Conservation (phyloP, 768 basidiomycete genomes). For the Leccinum sublutescens region DNA sequence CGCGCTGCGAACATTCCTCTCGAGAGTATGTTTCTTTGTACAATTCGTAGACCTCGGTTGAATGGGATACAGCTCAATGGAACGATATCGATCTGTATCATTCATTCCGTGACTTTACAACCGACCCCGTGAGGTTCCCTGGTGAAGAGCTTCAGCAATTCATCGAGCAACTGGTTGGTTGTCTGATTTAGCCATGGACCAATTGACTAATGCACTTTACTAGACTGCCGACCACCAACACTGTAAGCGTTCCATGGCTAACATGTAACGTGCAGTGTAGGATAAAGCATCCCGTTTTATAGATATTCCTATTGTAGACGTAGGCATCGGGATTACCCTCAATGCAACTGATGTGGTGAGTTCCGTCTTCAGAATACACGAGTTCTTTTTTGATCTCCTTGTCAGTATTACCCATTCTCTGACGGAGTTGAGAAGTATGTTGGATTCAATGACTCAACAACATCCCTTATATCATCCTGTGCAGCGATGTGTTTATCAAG, state of each 20-base stretch:
- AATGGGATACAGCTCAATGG: slow-evolving; percentile 57
- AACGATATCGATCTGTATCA: slow-evolving; percentile 77
- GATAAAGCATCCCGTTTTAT: neutral
- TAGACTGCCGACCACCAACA: slow-evolving; percentile 31
- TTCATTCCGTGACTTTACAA: slow-evolving; percentile 66
- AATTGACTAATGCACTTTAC: slow-evolving; percentile 8
- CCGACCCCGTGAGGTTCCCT: slow-evolving; percentile 64
- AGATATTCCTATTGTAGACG: slow-evolving; percentile 78
- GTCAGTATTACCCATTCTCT: slow-evolving; percentile 66
- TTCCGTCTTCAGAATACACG: slow-evolving; percentile 1
- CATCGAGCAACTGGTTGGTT: slow-evolving; percentile 54
- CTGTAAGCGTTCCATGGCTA: slow-evolving; percentile 17
- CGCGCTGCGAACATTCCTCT: slow-evolving; percentile 69
- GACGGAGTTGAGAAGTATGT: slow-evolving; percentile 57
- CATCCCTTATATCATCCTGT: neutral
- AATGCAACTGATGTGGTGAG: slow-evolving; percentile 64
- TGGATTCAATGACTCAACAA: neutral
- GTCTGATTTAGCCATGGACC: neutral
- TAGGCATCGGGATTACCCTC: slow-evolving; percentile 53
- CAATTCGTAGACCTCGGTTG: neutral
- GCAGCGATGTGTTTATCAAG: slow-evolving; percentile 68
- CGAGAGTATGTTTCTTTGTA: slow-evolving; percentile 47
- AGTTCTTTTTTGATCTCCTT: neutral
- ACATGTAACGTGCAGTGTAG: neutral
- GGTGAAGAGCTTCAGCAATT: slow-evolving; percentile 50